Conservation (phyloP, 176 grass and related monocot genomes). For the Areca catechu region DNA sequence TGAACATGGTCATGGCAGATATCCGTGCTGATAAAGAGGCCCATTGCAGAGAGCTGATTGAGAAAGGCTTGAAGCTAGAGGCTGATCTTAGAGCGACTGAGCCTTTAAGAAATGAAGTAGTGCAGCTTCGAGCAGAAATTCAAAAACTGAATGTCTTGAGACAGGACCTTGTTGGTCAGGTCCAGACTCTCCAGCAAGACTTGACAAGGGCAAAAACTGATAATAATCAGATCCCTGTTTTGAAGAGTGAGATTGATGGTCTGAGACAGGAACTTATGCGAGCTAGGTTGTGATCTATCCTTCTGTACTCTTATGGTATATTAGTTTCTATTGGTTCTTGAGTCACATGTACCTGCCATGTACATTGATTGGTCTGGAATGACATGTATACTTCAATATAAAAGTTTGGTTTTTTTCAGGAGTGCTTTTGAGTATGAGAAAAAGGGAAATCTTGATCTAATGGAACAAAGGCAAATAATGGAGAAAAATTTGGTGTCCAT, state of each 20-base stretch:
- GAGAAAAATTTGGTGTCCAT: slow-evolving; percentile 28
- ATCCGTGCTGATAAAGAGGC: slow-evolving; percentile 17
- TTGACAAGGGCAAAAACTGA: slow-evolving; percentile 1
- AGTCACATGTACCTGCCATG: too few species aligned
- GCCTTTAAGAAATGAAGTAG: slow-evolving; percentile 11
- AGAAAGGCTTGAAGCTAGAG: slow-evolving; percentile 6
- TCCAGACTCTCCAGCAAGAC: slow-evolving; percentile 20
- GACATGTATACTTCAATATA: too few species aligned
- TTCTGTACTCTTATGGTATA: not conserved
- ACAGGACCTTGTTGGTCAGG: slow-evolving; percentile 9
- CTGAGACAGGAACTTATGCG: not conserved
- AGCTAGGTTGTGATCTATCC: not conserved
- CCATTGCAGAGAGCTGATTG: slow-evolving; percentile 2
- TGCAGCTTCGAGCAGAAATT: slow-evolving; percentile 3
- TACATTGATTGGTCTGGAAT: too few species aligned
- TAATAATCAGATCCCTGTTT: slow-evolving; percentile 5
- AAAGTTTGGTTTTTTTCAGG: not conserved
- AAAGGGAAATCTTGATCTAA: slow-evolving; percentile 19
- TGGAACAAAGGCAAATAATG: slow-evolving; percentile 19
- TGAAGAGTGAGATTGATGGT: slow-evolving; percentile 13
- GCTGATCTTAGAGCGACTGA: slow-evolving; percentile 9
- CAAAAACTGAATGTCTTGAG: slow-evolving; percentile 13
- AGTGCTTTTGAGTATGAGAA: slow-evolving; percentile 19
- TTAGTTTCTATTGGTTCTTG: too few species aligned
- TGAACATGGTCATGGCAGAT: not conserved